Percentiles rank a stretch among this genome's conserved stretches.
Evolutionary conservation across 257 asterid genomes (phyloP).

Genomic region (Anisodus tanguticus): DNA sequence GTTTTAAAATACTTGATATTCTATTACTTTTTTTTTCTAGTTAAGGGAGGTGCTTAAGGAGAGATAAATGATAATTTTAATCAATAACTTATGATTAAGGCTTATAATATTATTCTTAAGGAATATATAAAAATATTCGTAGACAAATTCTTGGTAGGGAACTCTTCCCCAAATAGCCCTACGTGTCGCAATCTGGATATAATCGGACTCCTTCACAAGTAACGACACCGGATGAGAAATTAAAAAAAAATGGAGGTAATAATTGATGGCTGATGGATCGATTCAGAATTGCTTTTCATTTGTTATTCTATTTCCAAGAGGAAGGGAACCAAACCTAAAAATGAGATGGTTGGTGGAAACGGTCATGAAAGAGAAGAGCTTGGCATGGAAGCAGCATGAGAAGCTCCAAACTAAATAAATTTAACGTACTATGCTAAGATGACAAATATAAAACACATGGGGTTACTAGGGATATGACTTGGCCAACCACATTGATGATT

Average conservation of each 20-base stretch:
- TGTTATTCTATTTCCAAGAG: no score
- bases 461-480: no score
- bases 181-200: no score
- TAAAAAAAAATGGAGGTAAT: neutral
- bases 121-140: neutral
- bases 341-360: constrained; percentile 2
- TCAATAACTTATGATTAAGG: neutral
- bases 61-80: neutral
- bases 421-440: neutral
- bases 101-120: neutral
- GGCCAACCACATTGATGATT: no score
- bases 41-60: neutral
- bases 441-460: neutral
- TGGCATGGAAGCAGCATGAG: neutral
- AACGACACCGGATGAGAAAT: no score
- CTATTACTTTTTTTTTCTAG: neutral
- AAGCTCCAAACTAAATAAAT: neutral
- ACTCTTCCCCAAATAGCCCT: no score
- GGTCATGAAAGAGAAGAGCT: neutral
- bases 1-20: no score
- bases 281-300: neutral
- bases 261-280: neutral
- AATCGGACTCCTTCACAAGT: no score
- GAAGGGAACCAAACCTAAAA: neutral
- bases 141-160: no score